Conservation (phyloP, 2,329 filamentous ascomycete species). For the Xylariaceae sp. region DNA sequence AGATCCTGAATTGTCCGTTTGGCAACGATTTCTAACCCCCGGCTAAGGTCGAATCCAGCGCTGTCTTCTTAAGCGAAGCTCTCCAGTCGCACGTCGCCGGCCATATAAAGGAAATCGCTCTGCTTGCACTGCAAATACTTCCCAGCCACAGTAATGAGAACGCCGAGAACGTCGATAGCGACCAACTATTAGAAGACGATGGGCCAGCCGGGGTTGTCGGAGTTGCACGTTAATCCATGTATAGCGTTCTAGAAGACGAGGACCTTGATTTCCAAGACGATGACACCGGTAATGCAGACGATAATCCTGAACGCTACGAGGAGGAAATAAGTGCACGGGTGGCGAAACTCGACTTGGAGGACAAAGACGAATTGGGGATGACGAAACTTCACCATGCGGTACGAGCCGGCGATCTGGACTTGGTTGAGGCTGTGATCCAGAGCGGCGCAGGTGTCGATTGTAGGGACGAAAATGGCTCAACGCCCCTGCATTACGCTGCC, state of each 20-base stretch:
- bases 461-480: not conserved
- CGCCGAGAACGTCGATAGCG: conserved; percentile 2
- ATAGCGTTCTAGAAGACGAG: conserved; percentile 10
- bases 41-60: not conserved
- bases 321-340: not conserved
- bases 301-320: not conserved
- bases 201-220: conserved; percentile 5
- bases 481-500: conserved; percentile 1
- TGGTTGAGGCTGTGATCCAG: not conserved
- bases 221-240: conserved; percentile 11
- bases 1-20: conserved; percentile 15
- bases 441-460: not conserved
- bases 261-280: conserved; percentile 13
- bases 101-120: conserved; percentile 17
- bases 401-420: not conserved
- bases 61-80: conserved; percentile 13
- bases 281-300: not conserved
- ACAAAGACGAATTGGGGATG: conserved; percentile 5
- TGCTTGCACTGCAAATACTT: conserved; percentile 14
- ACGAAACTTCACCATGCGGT: conserved; percentile 12
- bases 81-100: conserved; percentile 16
- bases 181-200: conserved; percentile 11
- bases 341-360: not conserved
- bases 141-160: conserved; percentile 7
- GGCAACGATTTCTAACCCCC: conserved; percentile 12